Base-by-base conservation (phyloP, 768 basidiomycete species). In the Termitomyces sp. region DNA sequence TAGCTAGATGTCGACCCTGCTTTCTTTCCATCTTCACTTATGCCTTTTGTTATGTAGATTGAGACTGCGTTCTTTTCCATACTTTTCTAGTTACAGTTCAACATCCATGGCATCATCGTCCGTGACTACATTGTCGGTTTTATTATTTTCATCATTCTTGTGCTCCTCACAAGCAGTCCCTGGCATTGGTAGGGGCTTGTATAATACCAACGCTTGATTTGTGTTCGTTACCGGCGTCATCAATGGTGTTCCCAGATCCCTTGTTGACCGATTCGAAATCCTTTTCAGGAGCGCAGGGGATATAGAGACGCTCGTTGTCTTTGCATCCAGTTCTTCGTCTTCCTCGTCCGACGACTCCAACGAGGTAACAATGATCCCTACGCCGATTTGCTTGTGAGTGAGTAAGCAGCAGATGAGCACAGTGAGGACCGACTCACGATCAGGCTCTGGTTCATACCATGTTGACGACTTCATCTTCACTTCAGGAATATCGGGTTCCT, bases 401-500 rank as follows among this genome's bases (percentile, higher is more conserved):
- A 28, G 19, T 21, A 31, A 28, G 51, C 47, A 46, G 41, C 28
- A 50, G 38, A 60, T 26, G 60, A 15, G 19, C 41, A 33, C 60
- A 35, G 37, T 51, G 33, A 77, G 15, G 14, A 41, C 11, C 4
- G 30, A 23, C 84, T 62, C 68, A 90, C 89, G 73, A 65, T 87
- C 81, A 60, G 80, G 84, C 64, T 87, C 87, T 5, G 81, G 77
- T 65, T 86, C 86, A 64, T 84, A 87, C 84, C 84, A 87, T 31
- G 83, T 80, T 9, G 75, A 75, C 9, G 67, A 63, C 58, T 81
- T 83, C 88, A 91, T 91, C 46, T 76, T 79, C 2, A 84, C 73
- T 54, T 89, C 87, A 19, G 72, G 78, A 9, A 72, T 63, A 17
- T 62, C 52, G 0, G 70, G 69, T 52, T 81, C 80, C 59, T 83